Conservation (phyloP, 169 alveolate genomes). For the Plasmodium chabaudi region DNA sequence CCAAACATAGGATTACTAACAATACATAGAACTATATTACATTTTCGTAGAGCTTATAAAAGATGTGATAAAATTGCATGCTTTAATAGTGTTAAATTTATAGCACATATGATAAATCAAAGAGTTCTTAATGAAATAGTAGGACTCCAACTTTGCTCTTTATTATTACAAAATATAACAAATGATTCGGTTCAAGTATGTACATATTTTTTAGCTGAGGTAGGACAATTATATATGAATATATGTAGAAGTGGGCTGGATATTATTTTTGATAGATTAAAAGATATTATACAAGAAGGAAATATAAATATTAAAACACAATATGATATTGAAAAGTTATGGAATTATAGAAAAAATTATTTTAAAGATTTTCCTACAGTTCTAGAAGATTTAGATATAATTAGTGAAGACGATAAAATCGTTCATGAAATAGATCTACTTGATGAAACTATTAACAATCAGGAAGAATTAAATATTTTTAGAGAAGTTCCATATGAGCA, state of each 20-base stretch:
- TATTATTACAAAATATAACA: constrained; percentile 95
- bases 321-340: constrained; percentile 96
- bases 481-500: constrained; percentile 92
- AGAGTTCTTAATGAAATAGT: constrained; percentile 93
- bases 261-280: constrained; percentile 95
- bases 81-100: constrained; percentile 94
- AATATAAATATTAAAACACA: constrained; percentile 95
- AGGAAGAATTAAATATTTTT: constrained; percentile 94
- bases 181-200: constrained; percentile 98
- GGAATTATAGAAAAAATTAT: constrained; percentile 93
- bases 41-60: constrained; percentile 94
- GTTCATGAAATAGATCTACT: constrained; percentile 96
- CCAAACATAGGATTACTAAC: constrained; percentile 98
- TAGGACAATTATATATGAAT: constrained; percentile 96
- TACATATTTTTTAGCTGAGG: constrained; percentile 91
- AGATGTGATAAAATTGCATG: constrained; percentile 96
- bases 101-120: constrained; percentile 96
- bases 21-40: constrained; percentile 92
- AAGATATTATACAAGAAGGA: constrained; percentile 97
- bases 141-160: constrained; percentile 94
- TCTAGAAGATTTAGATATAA: constrained; percentile 95
- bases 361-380: constrained; percentile 91
- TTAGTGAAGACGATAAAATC: constrained; percentile 97
- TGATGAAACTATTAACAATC: constrained; percentile 93
- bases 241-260: constrained; percentile 94